Evolutionary conservation across 139 green algal genomes (phyloP).

Genomic region (Zygnema circumcarinatum): DNA sequence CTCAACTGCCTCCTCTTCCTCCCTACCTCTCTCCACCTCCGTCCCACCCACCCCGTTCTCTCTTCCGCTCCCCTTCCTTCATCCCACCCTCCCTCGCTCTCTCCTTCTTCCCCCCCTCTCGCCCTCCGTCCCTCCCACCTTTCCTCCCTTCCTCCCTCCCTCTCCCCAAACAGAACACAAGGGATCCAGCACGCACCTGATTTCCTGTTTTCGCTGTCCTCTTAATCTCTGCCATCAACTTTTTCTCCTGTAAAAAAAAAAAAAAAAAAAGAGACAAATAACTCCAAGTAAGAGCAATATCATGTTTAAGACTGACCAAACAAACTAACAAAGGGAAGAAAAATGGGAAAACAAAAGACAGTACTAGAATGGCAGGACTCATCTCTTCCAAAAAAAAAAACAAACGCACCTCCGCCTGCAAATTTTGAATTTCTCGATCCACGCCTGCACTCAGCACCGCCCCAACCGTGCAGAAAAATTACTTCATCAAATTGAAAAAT

Average conservation of each 20-base stretch:
- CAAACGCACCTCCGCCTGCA: not conserved
- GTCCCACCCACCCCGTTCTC: not conserved
- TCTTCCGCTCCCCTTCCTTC: not conserved
- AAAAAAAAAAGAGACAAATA: not conserved
- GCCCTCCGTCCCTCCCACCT: not conserved
- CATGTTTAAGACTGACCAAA: not conserved
- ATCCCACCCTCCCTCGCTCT: not conserved
- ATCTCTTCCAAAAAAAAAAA: too few relatives aligned
- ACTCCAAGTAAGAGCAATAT: not conserved
- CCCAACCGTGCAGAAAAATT: not conserved
- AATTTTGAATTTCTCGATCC: slow-evolving; percentile 8
- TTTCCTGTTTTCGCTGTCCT: slow-evolving; percentile 35
- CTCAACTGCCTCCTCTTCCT: too few relatives aligned
- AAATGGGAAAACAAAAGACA: too few relatives aligned
- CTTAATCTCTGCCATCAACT: slow-evolving; percentile 56
- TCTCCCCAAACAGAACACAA: not conserved
- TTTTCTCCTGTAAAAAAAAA: slow-evolving; percentile 48
- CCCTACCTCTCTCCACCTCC: not conserved
- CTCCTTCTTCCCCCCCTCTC: not conserved
- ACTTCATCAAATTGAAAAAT: not conserved
- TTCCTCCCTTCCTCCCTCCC: not conserved
- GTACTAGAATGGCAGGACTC: too few relatives aligned
- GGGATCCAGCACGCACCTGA: slow-evolving; percentile 25
- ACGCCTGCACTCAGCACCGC: not conserved
- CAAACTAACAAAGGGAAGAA: too few relatives aligned